Conservation (phyloP, 2,329 filamentous ascomycete genomes). For the Colletotrichum noveboracense region DNA sequence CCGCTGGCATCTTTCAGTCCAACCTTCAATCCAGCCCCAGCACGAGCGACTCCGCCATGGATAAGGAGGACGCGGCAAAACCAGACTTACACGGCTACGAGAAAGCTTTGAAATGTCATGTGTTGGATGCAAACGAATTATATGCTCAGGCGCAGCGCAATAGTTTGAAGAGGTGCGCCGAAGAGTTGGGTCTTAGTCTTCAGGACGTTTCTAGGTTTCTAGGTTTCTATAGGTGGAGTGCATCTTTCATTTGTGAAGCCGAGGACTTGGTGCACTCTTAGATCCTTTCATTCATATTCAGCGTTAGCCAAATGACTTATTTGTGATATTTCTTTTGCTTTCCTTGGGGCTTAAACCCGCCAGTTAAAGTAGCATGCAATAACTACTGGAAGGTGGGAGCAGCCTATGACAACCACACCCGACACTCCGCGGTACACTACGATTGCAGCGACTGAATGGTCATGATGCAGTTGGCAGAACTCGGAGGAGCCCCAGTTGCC, state of each 20-base stretch:
- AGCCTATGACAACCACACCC: background rate
- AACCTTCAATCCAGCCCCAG: slow-evolving; percentile 34
- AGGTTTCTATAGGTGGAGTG: background rate
- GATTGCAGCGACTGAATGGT: background rate
- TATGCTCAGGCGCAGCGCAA: slow-evolving; percentile 5
- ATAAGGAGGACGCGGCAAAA: background rate
- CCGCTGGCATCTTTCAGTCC: slow-evolving; percentile 56
- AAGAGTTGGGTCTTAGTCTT: background rate
- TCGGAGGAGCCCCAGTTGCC: background rate
- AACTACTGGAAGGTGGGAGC: background rate
- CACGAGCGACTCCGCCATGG: background rate
- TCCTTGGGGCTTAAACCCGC: background rate
- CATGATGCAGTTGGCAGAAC: background rate
- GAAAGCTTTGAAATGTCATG: slow-evolving; percentile 5
- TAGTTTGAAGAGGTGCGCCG: background rate
- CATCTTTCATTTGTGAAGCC: background rate
- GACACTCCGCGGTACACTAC: background rate
- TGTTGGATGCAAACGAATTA: slow-evolving; percentile 16
- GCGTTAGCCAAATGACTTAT: background rate
- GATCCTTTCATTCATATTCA: background rate
- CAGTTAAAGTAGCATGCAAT: background rate
- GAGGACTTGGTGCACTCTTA: background rate
- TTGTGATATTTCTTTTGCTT: background rate
- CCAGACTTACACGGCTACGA: slow-evolving; percentile 19
- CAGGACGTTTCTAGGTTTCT: background rate